Evolutionary conservation across 176 grass and related monocot species (phyloP), one percentile per base, ranked within the genome.

Genomic region (Juncus effusus): DNA sequence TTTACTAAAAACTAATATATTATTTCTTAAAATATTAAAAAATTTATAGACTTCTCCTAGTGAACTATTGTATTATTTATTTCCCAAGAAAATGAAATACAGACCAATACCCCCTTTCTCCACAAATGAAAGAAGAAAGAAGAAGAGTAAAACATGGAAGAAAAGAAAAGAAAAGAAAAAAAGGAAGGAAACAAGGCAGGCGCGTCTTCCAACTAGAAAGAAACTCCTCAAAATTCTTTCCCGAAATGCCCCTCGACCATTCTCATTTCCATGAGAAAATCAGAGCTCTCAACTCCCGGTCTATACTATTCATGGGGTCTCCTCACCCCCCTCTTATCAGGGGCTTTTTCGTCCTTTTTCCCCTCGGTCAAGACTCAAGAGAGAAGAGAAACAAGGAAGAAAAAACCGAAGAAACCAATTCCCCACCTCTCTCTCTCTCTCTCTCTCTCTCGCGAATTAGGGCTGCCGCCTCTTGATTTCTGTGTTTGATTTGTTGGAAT

Each of bases 241-340:
- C 66, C 7, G 54, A 70, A 10, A 16, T 70, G 36, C 66, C 51
- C 51, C 36, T 54, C 3, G 10, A 3, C 11, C 16, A 6, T 68
- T 68, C 49, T 68, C 65, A 68, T 64, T 42, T 59, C 42, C 75
- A 39, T 45, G 10, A 40, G 50, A 40, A 61, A 41, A 77, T 11
- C 49, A 60, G 38, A 62, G 38, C 16, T 41, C 59, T 67, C 53
- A 62, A 39, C 49, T 66, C 54, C 62, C 3, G 63, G 14, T 66
- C 60, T 75, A 66, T 83, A 61, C 74, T 75, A 66, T 83, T 53
- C 74, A 83, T 72, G 56, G 60, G 73, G 64, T 62, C 65, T 45
- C 51, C 74, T 65, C 47, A 13, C 7, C 3, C 37, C 37, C 10
- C 40, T 38, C 40, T 36, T 40, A 10, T 38, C 13, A 40, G 7